phyloP scores from a whole-genome alignment of 352 stramenopile species.

The Phytophthora agathidicida region DNA sequence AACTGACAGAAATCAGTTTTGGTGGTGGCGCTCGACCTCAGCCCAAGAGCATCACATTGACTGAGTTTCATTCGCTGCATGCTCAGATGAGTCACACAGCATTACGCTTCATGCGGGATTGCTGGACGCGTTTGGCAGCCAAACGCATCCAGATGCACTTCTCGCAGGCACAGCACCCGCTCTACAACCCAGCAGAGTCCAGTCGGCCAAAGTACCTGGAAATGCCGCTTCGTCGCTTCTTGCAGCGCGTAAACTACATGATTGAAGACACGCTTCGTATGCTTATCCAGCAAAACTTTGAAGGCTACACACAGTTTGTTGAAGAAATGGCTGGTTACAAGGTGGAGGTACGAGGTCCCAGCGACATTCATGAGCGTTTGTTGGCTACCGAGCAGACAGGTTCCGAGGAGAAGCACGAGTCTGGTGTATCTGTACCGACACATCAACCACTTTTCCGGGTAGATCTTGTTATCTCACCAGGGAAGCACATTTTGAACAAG shows the following conservation, averaged over 20 bases:
- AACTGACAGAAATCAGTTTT: slow-evolving; percentile 71
- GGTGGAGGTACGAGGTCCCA: slow-evolving; percentile 55
- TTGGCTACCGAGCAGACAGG: slow-evolving; percentile 9
- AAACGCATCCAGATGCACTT: slow-evolving; percentile 81
- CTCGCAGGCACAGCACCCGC: slow-evolving; percentile 48
- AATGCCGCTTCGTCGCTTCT: slow-evolving; percentile 56
- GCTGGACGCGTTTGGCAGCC: slow-evolving; percentile 71
- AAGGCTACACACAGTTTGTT: slow-evolving; percentile 71
- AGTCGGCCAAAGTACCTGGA: slow-evolving; percentile 76
- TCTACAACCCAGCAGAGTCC: slow-evolving; percentile 70
- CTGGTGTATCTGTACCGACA: slow-evolving; percentile 1
- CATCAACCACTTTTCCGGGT: slow-evolving; percentile 80
- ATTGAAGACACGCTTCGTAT: slow-evolving; percentile 71
- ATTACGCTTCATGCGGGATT: slow-evolving; percentile 79
- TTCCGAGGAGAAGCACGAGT: slow-evolving; percentile 1
- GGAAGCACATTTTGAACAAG: slow-evolving; percentile 65
- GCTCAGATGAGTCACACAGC: slow-evolving; percentile 73
- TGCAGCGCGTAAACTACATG: slow-evolving; percentile 87
- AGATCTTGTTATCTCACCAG: slow-evolving; percentile 68
- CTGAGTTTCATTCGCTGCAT: slow-evolving; percentile 74
- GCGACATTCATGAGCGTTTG: slow-evolving; percentile 44
- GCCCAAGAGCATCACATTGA: slow-evolving; percentile 72
- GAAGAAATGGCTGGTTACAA: slow-evolving; percentile 69
- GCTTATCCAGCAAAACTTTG: slow-evolving; percentile 73
- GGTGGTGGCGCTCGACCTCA: slow-evolving; percentile 31